phyloP scores from a whole-genome alignment of 2,329 filamentous ascomycete species.

The Clarireedia homoeocarpa region DNA sequence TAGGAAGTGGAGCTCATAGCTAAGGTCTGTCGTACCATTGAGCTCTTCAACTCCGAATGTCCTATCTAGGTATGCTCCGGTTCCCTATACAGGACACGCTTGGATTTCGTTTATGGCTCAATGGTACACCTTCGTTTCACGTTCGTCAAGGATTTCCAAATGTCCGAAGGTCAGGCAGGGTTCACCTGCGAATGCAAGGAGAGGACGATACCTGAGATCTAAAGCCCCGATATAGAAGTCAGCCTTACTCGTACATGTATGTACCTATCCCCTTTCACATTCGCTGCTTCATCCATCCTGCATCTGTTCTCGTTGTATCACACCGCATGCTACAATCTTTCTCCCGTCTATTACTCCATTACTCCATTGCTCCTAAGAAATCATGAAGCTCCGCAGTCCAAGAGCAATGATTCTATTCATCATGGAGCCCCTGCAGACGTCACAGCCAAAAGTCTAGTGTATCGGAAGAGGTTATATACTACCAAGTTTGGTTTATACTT shows the following conservation, averaged over 20 bases:
- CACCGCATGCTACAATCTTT: background rate
- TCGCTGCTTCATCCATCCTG: background rate
- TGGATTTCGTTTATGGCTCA: no score
- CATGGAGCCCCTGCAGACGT: background rate
- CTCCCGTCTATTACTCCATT: constrained; percentile 1
- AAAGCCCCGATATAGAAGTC: background rate
- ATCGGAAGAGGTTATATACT: background rate
- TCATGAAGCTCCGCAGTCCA: background rate
- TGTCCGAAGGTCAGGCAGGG: background rate
- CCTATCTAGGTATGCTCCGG: no score
- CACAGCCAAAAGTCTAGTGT: background rate
- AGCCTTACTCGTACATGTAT: background rate
- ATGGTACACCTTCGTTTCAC: background rate
- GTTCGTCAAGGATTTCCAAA: background rate
- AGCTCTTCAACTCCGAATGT: no score
- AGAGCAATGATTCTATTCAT: background rate
- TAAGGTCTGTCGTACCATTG: no score
- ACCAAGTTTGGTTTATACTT: constrained; percentile 1
- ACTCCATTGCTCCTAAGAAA: background rate
- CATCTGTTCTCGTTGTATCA: background rate
- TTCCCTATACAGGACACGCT: no score
- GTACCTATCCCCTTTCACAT: background rate
- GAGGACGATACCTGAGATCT: background rate
- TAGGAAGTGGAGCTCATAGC: no score
- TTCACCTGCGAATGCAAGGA: background rate